These are phyloP conservation scores for Emmonsia crescens DNA, from an alignment of 2,329 filamentous ascomycete species.

Conservation along the genomic window DNA sequence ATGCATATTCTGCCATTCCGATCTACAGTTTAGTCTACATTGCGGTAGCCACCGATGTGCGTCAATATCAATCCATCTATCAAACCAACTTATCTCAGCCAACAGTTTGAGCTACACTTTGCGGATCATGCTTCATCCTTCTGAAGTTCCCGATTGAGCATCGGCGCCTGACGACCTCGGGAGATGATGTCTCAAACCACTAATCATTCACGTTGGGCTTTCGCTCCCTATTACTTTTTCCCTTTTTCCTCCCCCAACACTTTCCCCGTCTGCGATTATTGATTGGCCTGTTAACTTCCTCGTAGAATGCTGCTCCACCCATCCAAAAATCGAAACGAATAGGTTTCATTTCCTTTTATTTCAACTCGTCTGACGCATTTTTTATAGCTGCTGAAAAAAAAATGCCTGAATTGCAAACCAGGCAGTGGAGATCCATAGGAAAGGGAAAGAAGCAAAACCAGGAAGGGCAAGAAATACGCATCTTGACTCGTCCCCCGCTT, in stretches of 20 bases:
- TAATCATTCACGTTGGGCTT: background rate
- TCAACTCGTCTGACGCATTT: too few relatives aligned
- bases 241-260: background rate
- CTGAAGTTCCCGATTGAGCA: background rate
- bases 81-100: background rate
- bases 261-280: background rate
- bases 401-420: background rate
- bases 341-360: background rate
- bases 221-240: background rate
- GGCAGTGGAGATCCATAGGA: background rate
- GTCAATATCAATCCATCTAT: background rate
- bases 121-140: background rate
- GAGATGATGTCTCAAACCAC: background rate
- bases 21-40: background rate
- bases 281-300: background rate
- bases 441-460: background rate
- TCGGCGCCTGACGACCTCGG: background rate
- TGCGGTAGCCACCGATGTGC: background rate
- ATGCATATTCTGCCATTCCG: background rate
- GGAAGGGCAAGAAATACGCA: background rate
- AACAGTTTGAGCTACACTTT: background rate
- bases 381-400: background rate
- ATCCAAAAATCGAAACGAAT: background rate
- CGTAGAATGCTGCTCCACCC: background rate
- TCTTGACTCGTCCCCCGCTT: background rate